Percentiles rank a stretch among this genome's conserved stretches.
Conservation (phyloP, 192 early-diverging fungal species). For the Entomortierella beljakovae region DNA sequence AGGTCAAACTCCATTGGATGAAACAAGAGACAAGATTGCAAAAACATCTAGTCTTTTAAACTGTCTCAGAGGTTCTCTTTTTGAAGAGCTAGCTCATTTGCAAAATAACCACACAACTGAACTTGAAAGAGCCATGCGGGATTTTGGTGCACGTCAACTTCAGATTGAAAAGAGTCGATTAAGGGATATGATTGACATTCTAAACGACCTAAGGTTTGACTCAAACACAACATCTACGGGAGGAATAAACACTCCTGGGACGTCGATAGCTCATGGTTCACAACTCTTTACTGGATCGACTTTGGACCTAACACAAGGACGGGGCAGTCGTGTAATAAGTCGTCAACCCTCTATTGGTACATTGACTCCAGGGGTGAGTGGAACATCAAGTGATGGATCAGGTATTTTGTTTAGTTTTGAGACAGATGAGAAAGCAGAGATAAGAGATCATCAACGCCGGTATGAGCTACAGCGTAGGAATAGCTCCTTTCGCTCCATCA, state of each 20-base stretch:
- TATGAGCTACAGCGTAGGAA: slow-evolving; percentile 11
- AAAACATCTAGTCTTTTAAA: slow-evolving; percentile 55
- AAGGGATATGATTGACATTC: slow-evolving; percentile 49
- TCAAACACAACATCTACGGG: background rate
- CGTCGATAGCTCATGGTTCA: background rate
- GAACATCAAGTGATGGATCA: slow-evolving; percentile 1
- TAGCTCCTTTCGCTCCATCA: background rate
- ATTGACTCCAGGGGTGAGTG: background rate
- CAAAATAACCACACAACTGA: slow-evolving; percentile 56
- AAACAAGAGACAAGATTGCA: slow-evolving; percentile 55
- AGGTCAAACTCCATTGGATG: slow-evolving; percentile 16
- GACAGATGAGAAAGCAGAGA: slow-evolving; percentile 34
- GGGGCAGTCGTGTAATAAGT: slow-evolving; percentile 11
- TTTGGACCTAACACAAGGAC: slow-evolving; percentile 1
- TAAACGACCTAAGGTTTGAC: slow-evolving; percentile 34
- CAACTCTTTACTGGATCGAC: slow-evolving; percentile 6
- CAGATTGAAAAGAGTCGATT: slow-evolving; percentile 52
- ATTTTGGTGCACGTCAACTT: slow-evolving; percentile 39
- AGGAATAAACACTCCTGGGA: background rate
- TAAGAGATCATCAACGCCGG: slow-evolving; percentile 10
- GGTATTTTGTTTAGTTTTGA: slow-evolving; percentile 3
- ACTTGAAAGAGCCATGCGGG: slow-evolving; percentile 42
- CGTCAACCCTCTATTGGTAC: slow-evolving; percentile 27
- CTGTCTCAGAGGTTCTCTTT: slow-evolving; percentile 57
- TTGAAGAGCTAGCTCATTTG: slow-evolving; percentile 62